Base-by-base conservation (phyloP, 2,329 filamentous ascomycete species). In the Coccinonectria pachysandricola region DNA sequence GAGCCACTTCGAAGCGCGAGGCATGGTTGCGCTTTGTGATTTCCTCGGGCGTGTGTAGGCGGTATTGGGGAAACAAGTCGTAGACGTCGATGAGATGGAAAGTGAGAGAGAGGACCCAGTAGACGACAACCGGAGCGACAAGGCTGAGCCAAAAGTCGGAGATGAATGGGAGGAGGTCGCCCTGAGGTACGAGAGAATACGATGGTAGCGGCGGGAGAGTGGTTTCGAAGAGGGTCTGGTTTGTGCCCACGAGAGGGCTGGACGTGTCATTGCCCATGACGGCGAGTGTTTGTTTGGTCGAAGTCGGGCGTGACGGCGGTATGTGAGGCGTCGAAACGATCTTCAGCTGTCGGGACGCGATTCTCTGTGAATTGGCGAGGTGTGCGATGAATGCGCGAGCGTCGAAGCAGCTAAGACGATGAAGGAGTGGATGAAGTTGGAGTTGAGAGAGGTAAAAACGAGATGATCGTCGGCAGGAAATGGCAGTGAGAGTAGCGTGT, bases 21-120 rank as follows among this genome's bases (percentile, higher is more conserved):
- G 85, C 88, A 48, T 84, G 84, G 57, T 95, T 95, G 45, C 87
- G 75, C 55, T 84, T 83, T 18, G 77, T 53, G 37, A 96, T 80
- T 57, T 96, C 88, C 27, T 85, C 86, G 9, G 91, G 91, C 0
- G 91, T 96, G 59, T 98, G 91, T 21, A 98, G 68, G 37, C 91
- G 80, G 59, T 96, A 95, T 46, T 92, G 75, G 11, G 87, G 79
- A 53, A 88, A 93, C 19, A 88, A 62, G 54, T 95, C 84, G 58
- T 78, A 77, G 32, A 76, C 64, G 58, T 98, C 91, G 48, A 96
- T 76, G 42, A 77, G 50, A 63, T 96, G 88, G 62, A 93, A 98
- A 51, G 88, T 60, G 52, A 83, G 59, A 12, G 88, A 96, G 16
- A 92, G 60, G 12, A 62, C 58, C 91, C 91, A 98, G 68, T 98